These are phyloP conservation scores for Paralagenidium karlingii DNA, from an alignment of 352 stramenopile species.

Conservation along the genomic window DNA sequence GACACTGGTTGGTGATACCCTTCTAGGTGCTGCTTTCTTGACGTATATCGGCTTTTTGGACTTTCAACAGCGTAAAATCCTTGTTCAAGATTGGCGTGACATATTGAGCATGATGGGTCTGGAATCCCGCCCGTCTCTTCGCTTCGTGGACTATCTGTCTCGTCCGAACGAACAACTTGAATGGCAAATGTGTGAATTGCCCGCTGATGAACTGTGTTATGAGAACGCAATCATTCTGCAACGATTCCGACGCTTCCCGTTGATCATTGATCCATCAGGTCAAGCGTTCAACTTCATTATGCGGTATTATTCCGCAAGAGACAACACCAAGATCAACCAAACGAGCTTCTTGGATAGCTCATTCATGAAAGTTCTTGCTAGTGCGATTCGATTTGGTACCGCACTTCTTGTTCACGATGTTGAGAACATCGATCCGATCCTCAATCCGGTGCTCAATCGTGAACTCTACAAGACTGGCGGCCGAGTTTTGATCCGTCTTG, in stretches of 20 bases:
- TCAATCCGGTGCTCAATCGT: constrained; percentile 99
- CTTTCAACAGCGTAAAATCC: constrained; percentile 91
- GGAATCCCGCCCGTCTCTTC: constrained; percentile 57
- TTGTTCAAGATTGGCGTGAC: constrained; percentile 93
- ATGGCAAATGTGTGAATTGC: constrained; percentile 94
- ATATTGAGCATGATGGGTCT: constrained; percentile 91
- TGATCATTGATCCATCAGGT: constrained; percentile 98
- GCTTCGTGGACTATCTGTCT: constrained; percentile 95
- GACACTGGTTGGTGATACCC: constrained; percentile 94
- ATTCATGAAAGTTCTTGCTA: constrained; percentile 99
- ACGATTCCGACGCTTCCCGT: constrained; percentile 93
- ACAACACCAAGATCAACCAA: constrained; percentile 90
- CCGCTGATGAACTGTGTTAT: constrained; percentile 94
- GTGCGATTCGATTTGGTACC: constrained; percentile 98
- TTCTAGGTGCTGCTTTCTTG: constrained; percentile 94
- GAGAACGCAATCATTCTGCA: constrained; percentile 99
- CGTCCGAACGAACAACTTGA: constrained; percentile 89
- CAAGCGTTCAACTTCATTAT: constrained; percentile 98
- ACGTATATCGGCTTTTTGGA: constrained; percentile 99
- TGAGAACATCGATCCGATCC: constrained; percentile 97
- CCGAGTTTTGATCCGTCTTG: constrained; percentile 95
- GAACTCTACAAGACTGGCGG: constrained; percentile 98
- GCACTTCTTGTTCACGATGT: constrained; percentile 99
- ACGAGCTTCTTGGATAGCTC: constrained; percentile 98
- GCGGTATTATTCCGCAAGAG: constrained; percentile 91